Evolutionary conservation across 179 eudicot species (phyloP), one percentile per base, ranked within the genome.

Genomic region (Beta lomatogona): DNA sequence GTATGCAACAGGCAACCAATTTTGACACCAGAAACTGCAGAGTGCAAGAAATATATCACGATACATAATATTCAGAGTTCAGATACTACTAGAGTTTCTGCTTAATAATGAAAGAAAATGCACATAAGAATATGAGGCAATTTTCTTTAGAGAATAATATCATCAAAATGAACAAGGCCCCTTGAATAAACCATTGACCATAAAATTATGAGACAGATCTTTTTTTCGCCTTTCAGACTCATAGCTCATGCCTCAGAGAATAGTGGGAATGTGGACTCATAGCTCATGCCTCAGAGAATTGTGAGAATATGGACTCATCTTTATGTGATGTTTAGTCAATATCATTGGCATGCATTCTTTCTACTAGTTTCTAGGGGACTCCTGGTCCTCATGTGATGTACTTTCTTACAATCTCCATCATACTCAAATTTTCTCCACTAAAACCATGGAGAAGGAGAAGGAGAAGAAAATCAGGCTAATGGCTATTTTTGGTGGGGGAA

Each of bases 11-110:
- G 3, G 88, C 90, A 83, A 96, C 91, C 89, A 96, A 85, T 86
- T 91, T 90, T 72, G 97, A 89, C 71, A 95, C 98, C 87, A 96
- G 83, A 85, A 86, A 96, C 98, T 94, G 92, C 79, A 77, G n/a
- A 54, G 55, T 77, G 72, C 15, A 58, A 70, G 45, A 60, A 69
- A 70, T 55, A 52, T 4, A 78, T 41, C 81, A 82, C 25, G 55
- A 9, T 46, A 54, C 57, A 82, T 53, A 7, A 36, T 11, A 16
- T 72, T 78, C 69, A 5, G 10, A 71, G 41, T 36, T 36, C 41
- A 36, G 28, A 25, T 71, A 66, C n/a, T 57, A 69, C 22, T 68
- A n/a, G 45, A 75, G 3, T 67, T 21, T 36, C 60, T 6, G 45
- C 31, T 11, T 63, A 68, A 13, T n/a, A 7, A 59, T 45, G 13